Base-by-base conservation (phyloP, 768 basidiomycete genomes). In the Filobasidium floriforme region DNA sequence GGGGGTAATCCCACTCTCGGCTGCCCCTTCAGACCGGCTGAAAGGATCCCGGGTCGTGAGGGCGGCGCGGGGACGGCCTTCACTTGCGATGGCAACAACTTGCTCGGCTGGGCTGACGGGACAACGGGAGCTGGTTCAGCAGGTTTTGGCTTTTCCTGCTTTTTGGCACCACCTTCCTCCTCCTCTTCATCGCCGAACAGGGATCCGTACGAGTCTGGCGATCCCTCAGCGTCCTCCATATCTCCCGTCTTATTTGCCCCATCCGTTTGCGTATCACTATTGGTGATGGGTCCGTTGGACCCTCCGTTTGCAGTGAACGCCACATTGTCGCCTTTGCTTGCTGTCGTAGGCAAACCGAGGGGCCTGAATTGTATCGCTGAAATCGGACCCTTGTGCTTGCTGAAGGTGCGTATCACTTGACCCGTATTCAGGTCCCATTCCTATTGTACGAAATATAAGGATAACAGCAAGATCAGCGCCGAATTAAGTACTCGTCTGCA, bases 341-440 rank as follows among this genome's bases (percentile, higher is more conserved):
- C 15, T 26, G 54, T 24, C 7, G 54, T 7, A 19, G n/a, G 54
- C 15, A 57, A 24, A 15, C 18, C 22, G 22, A 28, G 75, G 2
- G 93, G 92, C 67, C 89, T 84, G 28, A 93, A 83, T 26, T 88
- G 86, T 46, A 97, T 81, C 7, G 86, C 85, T 2, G 90, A 86
- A 15, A 98, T 83, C 75, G 96, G 93, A 2, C 90, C 85, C 28
- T 87, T 86, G 72, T 96, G 91, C 0, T 88, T 84, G 0, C 84
- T 86, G 76, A 89, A 98, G 57, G 82, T 85, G 59, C 92, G 85
- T 14, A 87, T 84, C 46, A 81, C 81, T 68, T 89, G 84, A 7
- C 96, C 94, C 0, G 88, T 93, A 74, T 99, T 90, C 43, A 99
- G 84, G 79, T 98, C 94, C 94, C 96, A 98, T 85, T 97, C 90